phyloP scores from a whole-genome alignment of 2,329 filamentous ascomycete genomes.

The Diaporthe capsici region DNA sequence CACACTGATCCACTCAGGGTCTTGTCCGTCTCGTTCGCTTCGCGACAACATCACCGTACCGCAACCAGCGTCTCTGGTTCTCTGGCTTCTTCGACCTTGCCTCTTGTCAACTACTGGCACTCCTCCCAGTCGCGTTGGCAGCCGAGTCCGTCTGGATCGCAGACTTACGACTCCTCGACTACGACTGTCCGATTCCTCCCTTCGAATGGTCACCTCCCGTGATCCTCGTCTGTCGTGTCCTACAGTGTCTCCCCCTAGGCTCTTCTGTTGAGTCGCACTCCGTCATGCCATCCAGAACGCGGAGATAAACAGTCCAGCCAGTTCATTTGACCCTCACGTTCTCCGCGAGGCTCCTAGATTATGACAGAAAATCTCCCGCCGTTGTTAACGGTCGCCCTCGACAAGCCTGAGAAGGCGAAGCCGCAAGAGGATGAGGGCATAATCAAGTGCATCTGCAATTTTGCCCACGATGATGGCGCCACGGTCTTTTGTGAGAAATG shows the following conservation, averaged over 20 bases:
- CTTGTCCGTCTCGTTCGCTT: conserved; percentile 11
- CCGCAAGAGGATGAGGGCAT: conserved; percentile 82
- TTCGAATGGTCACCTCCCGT: conserved; percentile 37
- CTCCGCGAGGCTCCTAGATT: conserved; percentile 66
- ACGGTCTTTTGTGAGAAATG: conserved; percentile 97
- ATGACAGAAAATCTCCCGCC: conserved; percentile 72
- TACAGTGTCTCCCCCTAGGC: conserved; percentile 41
- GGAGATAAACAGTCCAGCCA: conserved; percentile 63
- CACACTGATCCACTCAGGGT: conserved; percentile 5
- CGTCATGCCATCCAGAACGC: conserved; percentile 72
- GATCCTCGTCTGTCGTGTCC: conserved; percentile 38
- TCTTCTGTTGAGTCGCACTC: conserved; percentile 59
- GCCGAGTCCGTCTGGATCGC: conserved; percentile 30
- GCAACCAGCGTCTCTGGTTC: conserved; percentile 16
- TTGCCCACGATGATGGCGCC: conserved; percentile 94
- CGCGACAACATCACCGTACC: background rate
- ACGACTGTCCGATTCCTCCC: conserved; percentile 17
- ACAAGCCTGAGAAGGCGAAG: conserved; percentile 59
- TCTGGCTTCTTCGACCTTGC: conserved; percentile 32
- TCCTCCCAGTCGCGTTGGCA: conserved; percentile 28
- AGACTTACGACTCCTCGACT: conserved; percentile 11
- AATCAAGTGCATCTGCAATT: conserved; percentile 98
- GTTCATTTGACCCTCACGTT: conserved; percentile 52
- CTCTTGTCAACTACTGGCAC: background rate
- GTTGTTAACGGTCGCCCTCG: conserved; percentile 65